Conservation (phyloP, 495 filamentous ascomycete species). For the Pyronema domesticum region DNA sequence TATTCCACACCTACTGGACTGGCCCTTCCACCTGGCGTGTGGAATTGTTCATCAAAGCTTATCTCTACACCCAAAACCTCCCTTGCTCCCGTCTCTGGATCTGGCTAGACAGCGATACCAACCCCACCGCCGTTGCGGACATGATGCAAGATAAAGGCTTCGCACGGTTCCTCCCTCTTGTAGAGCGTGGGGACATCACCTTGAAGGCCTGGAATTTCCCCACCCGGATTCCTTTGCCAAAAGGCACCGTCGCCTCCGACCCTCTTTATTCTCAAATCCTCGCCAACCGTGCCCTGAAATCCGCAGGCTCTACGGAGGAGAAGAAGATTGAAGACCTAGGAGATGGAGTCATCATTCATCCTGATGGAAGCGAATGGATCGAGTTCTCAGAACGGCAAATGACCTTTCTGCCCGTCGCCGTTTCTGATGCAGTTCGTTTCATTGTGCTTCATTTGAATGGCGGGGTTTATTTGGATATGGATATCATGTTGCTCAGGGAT, state of each 20-base stretch:
- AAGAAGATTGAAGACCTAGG: conserved; percentile 24
- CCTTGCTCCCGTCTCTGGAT: conserved; percentile 36
- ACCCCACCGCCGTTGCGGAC: conserved; percentile 30
- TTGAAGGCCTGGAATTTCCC: conserved; percentile 38
- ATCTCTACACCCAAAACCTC: conserved; percentile 40
- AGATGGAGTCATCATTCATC: conserved; percentile 32
- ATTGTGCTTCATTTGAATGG: conserved; percentile 39
- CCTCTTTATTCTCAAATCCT: conserved; percentile 11
- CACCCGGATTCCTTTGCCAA: conserved; percentile 34
- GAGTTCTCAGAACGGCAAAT: conserved; percentile 36
- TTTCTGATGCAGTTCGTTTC: conserved; percentile 35
- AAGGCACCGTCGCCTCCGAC: conserved; percentile 19
- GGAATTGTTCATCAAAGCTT: conserved; percentile 39
- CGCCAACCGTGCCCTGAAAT: conserved; percentile 2
- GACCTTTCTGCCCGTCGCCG: conserved; percentile 30
- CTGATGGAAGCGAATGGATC: conserved; percentile 34
- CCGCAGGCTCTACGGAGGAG: conserved; percentile 28
- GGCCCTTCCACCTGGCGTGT: conserved; percentile 40
- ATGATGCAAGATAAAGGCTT: conserved; percentile 37
- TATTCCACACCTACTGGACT: conserved; percentile 42
- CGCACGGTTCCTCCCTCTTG: conserved; percentile 34
- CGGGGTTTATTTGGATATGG: conserved; percentile 41
- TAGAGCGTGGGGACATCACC: conserved; percentile 36
- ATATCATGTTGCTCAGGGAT: conserved; percentile 38
- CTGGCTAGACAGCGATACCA: conserved; percentile 37